Evolutionary conservation across 1,284 basidiomycete species (phyloP).

Genomic region (Sanghuangporus baumii): DNA sequence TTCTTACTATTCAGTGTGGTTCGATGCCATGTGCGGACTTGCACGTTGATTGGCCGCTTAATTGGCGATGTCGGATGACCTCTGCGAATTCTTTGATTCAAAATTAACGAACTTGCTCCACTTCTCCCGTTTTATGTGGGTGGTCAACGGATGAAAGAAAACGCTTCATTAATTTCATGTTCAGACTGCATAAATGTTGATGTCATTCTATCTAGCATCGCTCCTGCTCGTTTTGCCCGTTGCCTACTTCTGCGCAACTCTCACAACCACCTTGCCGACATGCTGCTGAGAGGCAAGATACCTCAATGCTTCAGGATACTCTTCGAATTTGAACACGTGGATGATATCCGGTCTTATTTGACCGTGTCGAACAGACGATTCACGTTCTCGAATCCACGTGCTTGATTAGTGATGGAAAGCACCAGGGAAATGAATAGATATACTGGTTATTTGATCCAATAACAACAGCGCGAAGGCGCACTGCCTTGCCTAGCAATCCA

Average conservation of each 20-base stretch:
- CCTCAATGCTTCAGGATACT: constrained; percentile 38
- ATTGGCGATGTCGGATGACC: too few species aligned
- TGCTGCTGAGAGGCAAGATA: constrained; percentile 40
- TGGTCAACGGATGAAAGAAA: too few species aligned
- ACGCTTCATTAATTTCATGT: too few species aligned
- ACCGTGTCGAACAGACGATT: constrained; percentile 36
- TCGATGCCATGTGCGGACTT: too few species aligned
- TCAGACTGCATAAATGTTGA: too few species aligned
- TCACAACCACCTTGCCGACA: constrained; percentile 45
- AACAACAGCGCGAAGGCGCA: constrained; percentile 30
- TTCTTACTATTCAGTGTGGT: too few species aligned
- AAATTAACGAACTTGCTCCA: too few species aligned
- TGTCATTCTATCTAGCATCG: too few species aligned
- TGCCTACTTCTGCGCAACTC: constrained; percentile 23
- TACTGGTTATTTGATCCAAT: constrained; percentile 31
- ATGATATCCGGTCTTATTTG: constrained; percentile 41
- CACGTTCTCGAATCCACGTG: constrained; percentile 38
- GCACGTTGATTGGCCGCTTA: too few species aligned
- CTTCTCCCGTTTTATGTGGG: too few species aligned
- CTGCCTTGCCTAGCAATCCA: constrained; percentile 18
- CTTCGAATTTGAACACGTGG: constrained; percentile 45
- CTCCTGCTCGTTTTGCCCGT: too few species aligned
- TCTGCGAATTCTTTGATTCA: too few species aligned
- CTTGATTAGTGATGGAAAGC: background rate
- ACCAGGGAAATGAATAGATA: background rate